phyloP scores from a whole-genome alignment of 495 filamentous ascomycete species.

The Extremus antarcticus region DNA sequence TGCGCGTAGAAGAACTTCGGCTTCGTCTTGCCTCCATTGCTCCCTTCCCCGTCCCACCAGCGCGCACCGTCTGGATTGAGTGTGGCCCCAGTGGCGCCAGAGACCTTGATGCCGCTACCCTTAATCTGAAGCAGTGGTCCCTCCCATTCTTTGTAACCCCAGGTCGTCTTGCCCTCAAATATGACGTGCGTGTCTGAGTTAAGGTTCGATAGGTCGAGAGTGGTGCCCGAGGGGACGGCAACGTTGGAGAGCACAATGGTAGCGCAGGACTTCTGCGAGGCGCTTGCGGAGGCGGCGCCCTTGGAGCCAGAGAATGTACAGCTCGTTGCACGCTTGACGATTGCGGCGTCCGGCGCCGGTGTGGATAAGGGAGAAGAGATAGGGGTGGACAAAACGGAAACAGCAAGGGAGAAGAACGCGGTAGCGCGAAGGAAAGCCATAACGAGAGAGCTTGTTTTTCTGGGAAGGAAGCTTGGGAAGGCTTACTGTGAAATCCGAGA shows the following conservation, averaged over 20 bases:
- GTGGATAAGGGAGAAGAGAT: neutral
- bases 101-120: constrained; percentile 37
- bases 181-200: constrained; percentile 33
- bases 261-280: constrained; percentile 23
- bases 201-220: constrained; percentile 38
- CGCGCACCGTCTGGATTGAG: constrained; percentile 38
- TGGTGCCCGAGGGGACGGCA: constrained; percentile 38
- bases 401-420: too few relatives aligned
- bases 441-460: too few relatives aligned
- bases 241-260: constrained; percentile 36
- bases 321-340: neutral
- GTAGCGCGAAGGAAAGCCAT: too few relatives aligned
- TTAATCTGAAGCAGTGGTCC: constrained; percentile 39
- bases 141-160: constrained; percentile 43
- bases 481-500: too few relatives aligned
- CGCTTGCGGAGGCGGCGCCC: too few relatives aligned
- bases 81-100: constrained; percentile 29
- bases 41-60: constrained; percentile 45
- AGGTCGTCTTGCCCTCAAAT: constrained; percentile 42
- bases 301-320: neutral
- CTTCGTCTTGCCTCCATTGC: constrained; percentile 46
- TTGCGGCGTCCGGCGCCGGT: too few relatives aligned
- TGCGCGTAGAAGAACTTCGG: constrained; percentile 49
- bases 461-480: too few relatives aligned
- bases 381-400: too few relatives aligned